Base-by-base conservation (phyloP, 2,329 filamentous ascomycete genomes). In the Venturia effusa region DNA sequence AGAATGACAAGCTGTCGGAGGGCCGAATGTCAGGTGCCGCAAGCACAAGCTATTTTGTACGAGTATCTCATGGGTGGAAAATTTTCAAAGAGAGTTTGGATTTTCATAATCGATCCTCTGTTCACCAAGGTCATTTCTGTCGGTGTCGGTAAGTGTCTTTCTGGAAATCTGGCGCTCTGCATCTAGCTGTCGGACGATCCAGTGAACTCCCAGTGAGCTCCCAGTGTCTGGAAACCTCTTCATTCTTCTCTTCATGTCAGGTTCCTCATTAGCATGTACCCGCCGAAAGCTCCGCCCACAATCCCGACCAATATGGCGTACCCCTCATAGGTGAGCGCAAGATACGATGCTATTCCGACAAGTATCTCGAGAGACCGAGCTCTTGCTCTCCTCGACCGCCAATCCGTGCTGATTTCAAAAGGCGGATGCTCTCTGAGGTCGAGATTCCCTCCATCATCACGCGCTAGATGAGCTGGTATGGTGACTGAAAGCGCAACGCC, bases 401-500 rank as follows among this genome's bases (percentile, higher is more conserved):
- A 89, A 43, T 80, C 72, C 4, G 79, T 76, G 68, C 85, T 81
- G 59, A 88, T 76, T 22, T 78, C 70, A 70, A 84, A 88, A 1
- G 86, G 86, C 55, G 82, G 74, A n/a, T 74, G 70, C 24, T 75
- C 69, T 45, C 77, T 71, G 30, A 77, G 71, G 66, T 79, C 76
- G 30, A 77, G 71, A 67, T 79, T 76, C 27, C 71, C 69, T 22
- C 68, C 65, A 37, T 67, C 66, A 48, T 66, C 64, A 70, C 71
- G 67, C 40, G 68, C 67, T 37, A 62, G 66, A 40, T 69, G 43
- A 57, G 77, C 71, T 41, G 68, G 68, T 19, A 97, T 81, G 0
- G 79, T 78, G 8, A 87, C 79, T 4, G 88, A 84, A 30, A 96
- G 79, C 59, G 85, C 89, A 2, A 97, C 94, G 7, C 92, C 83